These are phyloP conservation scores for Mycocentrospora acerina DNA, from an alignment of 2,329 filamentous ascomycete genomes.

Conservation along the genomic window DNA sequence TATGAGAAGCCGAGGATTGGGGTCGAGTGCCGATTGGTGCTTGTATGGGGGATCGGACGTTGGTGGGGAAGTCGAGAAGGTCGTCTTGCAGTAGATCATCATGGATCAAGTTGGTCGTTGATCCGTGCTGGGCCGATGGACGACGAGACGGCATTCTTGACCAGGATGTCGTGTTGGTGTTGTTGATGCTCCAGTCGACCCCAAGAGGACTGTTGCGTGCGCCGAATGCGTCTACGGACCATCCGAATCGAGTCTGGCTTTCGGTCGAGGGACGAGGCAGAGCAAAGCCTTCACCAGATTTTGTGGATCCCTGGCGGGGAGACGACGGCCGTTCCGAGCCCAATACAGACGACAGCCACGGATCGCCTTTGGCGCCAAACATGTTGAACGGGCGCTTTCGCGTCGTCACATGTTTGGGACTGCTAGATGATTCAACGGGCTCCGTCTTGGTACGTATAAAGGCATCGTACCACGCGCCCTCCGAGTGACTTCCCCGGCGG, in stretches of 20 bases:
- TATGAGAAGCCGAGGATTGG: slow-evolving; percentile 55
- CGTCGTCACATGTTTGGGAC: slow-evolving; percentile 41
- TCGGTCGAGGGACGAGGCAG: slow-evolving; percentile 43
- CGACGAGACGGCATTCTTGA: slow-evolving; percentile 76
- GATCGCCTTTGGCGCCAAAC: slow-evolving; percentile 55
- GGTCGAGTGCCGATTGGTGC: slow-evolving; percentile 80
- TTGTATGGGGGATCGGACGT: slow-evolving; percentile 56
- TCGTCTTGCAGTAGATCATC: slow-evolving; percentile 54
- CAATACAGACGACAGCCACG: slow-evolving; percentile 49
- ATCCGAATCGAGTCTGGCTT: slow-evolving; percentile 42
- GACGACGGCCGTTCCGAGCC: slow-evolving; percentile 45
- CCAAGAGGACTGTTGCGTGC: slow-evolving; percentile 44
- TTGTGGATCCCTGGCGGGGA: slow-evolving; percentile 68
- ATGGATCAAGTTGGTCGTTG: slow-evolving; percentile 63
- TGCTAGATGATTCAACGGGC: slow-evolving; percentile 33
- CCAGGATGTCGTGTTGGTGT: slow-evolving; percentile 56
- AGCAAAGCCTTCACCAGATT: slow-evolving; percentile 50
- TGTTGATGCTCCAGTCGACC: slow-evolving; percentile 46
- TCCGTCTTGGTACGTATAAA: slow-evolving; percentile 45
- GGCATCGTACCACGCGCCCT: slow-evolving; percentile 59
- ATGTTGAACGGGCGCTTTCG: slow-evolving; percentile 53
- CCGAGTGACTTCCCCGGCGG: slow-evolving; percentile 56
- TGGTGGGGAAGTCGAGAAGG: slow-evolving; percentile 51
- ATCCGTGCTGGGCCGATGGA: slow-evolving; percentile 76
- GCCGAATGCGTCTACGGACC: slow-evolving; percentile 41